Base-by-base conservation (phyloP, 2,329 filamentous ascomycete species). In the Monosporascus sp. region DNA sequence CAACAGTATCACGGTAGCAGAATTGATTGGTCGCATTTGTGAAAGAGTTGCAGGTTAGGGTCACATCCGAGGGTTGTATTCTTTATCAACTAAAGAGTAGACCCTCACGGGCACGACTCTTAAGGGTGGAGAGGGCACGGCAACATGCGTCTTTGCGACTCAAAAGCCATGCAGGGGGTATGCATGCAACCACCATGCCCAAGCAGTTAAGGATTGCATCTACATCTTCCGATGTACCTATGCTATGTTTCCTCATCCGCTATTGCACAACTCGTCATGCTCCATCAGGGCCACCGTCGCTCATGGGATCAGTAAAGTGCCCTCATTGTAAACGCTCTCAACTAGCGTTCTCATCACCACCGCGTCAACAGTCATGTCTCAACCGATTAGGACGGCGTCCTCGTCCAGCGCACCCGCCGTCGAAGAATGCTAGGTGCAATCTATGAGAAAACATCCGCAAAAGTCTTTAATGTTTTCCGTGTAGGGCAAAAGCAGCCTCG, bases 351-450 rank as follows among this genome's bases (percentile, higher is more conserved):
- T 22, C 40, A n/a, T 19, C n/a, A 22, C n/a, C 50, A 54, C 50
- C 53, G 53, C 44, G 45, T 40, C 31, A 34, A 34, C 43, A 7
- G 14, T n/a, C 43, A 22, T 24, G 24, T 8, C 43, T 46, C 24
- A 46, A 27, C 26, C 24, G 70, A 69, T 74, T 74, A 73, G 61
- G 68, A 72, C 70, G 69, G 68, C 70, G 70, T 67, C 62, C 66
- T 68, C 66, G 70, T 69, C 70, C 68, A 68, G 71, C 69, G 69
- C 67, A 69, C 66, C 69, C 72, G 68, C 68, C 69, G 69, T 71
- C 67, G 66, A 65, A 62, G 59, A 65, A 59, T 67, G 60, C 61
- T 58, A 56, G 49, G 62, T 59, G 65, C 64, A 68, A 67, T 69
- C 66, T 67, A 65, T 65, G 60, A 27, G 61, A 59, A 52, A 54